phyloP scores from a whole-genome alignment of 768 basidiomycete genomes.

The Hygrocybe punicea region DNA sequence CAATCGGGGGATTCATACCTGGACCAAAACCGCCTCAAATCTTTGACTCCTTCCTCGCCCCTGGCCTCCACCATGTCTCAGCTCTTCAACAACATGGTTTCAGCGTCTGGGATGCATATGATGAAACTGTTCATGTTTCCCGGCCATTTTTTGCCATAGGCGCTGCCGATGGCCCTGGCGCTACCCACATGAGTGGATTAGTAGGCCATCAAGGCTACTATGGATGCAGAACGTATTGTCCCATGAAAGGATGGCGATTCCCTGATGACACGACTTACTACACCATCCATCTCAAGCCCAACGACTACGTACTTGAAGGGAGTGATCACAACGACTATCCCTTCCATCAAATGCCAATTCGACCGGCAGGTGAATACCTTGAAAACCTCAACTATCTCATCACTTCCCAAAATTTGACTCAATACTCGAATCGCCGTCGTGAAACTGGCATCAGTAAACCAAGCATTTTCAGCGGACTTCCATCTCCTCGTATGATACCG shows the following conservation, averaged over 20 bases:
- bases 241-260: constrained; percentile 26
- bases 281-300: constrained; percentile 27
- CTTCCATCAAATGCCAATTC: constrained; percentile 8
- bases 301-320: constrained; percentile 18
- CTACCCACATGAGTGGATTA: too few relatives aligned
- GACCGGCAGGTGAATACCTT: constrained; percentile 15
- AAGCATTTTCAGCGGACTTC: constrained; percentile 26
- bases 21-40: constrained; percentile 37
- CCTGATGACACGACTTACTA: constrained; percentile 30
- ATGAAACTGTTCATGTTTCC: too few relatives aligned
- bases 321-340: constrained; percentile 22
- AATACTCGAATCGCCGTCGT: constrained; percentile 26
- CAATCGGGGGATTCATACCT: constrained; percentile 35
- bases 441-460: too few relatives aligned
- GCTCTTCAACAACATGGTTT: too few relatives aligned
- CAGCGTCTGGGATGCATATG: too few relatives aligned
- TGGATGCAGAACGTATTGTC: constrained; percentile 33
- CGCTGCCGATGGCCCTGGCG: too few relatives aligned
- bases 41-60: constrained; percentile 33
- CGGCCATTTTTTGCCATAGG: too few relatives aligned
- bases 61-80: too few relatives aligned
- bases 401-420: constrained; percentile 14
- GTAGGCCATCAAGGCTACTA: constrained; percentile 31
- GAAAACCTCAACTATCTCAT: constrained; percentile 17
- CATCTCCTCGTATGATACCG: constrained; percentile 6